Percentiles rank a stretch among this genome's conserved stretches.
These are phyloP conservation scores for Penicillium malachiteum DNA, from an alignment of 495 filamentous ascomycete species.

Conservation along the genomic window DNA sequence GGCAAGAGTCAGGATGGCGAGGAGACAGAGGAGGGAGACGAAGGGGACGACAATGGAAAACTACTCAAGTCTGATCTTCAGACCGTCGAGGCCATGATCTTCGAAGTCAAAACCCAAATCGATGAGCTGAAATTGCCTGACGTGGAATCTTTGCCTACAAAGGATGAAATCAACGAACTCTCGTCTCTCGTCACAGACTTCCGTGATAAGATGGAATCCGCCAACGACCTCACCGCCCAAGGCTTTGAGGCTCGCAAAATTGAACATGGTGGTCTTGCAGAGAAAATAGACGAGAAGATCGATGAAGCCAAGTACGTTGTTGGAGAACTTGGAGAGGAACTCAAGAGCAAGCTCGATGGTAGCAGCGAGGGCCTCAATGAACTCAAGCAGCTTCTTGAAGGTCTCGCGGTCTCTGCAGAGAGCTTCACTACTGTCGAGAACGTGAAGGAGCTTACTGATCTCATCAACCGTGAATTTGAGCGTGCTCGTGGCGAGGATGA, in stretches of 20 bases:
- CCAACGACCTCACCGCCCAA: conserved; percentile 72
- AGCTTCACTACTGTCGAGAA: conserved; percentile 58
- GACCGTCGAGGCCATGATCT: conserved; percentile 71
- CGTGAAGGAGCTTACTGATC: conserved; percentile 77
- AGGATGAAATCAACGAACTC: conserved; percentile 61
- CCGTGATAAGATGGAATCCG: conserved; percentile 64
- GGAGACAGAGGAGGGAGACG: conserved; percentile 58
- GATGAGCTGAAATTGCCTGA: conserved; percentile 68
- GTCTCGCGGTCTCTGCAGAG: conserved; percentile 59
- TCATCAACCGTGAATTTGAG: conserved; percentile 78
- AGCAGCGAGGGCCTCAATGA: conserved; percentile 55
- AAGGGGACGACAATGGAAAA: conserved; percentile 51
- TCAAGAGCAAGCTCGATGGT: conserved; percentile 61
- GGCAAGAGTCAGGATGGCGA: conserved; percentile 44
- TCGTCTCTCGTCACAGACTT: conserved; percentile 69
- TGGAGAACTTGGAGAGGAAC: conserved; percentile 62
- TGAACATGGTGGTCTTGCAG: conserved; percentile 58
- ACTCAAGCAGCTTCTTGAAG: conserved; percentile 60
- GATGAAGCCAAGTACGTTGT: conserved; percentile 57
- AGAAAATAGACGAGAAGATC: conserved; percentile 41
- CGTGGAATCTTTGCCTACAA: conserved; percentile 60
- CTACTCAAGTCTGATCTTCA: conserved; percentile 78
- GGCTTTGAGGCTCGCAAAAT: conserved; percentile 74
- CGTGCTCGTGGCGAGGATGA: conserved; percentile 67
- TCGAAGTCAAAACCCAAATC: conserved; percentile 74